These are phyloP conservation scores for Cryptococcus sp. DNA, from an alignment of 1,284 basidiomycete genomes.

Conservation along the genomic window DNA sequence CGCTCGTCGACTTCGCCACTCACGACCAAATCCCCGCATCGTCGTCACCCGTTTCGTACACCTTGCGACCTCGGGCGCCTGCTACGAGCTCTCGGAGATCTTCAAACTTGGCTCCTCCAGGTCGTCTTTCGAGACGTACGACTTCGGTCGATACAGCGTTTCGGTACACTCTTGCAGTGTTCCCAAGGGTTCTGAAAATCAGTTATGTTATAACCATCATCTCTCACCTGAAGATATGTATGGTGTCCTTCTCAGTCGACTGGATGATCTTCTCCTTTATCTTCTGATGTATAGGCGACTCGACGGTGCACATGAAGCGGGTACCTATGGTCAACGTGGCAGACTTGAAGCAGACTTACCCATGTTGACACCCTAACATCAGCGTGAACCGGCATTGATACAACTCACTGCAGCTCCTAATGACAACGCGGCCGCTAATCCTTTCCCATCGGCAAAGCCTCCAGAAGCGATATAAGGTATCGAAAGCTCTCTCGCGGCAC, in stretches of 20 bases:
- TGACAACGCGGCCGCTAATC: constrained; percentile 77
- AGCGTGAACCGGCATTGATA: not conserved
- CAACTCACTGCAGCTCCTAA: constrained; percentile 74
- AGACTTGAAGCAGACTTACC: constrained; percentile 56
- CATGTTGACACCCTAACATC: constrained; percentile 74
- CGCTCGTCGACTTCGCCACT: constrained; percentile 11
- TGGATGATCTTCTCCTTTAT: constrained; percentile 88
- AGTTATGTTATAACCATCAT: not conserved
- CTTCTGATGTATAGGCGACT: constrained; percentile 79
- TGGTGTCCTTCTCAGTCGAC: constrained; percentile 73
- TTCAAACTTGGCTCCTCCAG: constrained; percentile 83
- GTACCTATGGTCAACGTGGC: constrained; percentile 15
- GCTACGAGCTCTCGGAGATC: constrained; percentile 81
- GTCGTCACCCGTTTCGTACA: constrained; percentile 81
- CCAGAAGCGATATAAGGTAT: constrained; percentile 89
- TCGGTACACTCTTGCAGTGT: constrained; percentile 86
- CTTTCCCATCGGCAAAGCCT: constrained; percentile 77
- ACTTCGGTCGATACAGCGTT: constrained; percentile 62
- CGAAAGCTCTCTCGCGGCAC: constrained; percentile 80
- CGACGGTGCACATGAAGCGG: constrained; percentile 52
- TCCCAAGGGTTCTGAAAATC: constrained; percentile 62
- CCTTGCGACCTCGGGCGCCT: constrained; percentile 66
- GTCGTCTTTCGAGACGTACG: constrained; percentile 73
- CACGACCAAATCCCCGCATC: constrained; percentile 82
- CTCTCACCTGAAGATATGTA: constrained; percentile 78